Base-by-base conservation (phyloP, 129 eudicot genomes). In the Silybum marianum region DNA sequence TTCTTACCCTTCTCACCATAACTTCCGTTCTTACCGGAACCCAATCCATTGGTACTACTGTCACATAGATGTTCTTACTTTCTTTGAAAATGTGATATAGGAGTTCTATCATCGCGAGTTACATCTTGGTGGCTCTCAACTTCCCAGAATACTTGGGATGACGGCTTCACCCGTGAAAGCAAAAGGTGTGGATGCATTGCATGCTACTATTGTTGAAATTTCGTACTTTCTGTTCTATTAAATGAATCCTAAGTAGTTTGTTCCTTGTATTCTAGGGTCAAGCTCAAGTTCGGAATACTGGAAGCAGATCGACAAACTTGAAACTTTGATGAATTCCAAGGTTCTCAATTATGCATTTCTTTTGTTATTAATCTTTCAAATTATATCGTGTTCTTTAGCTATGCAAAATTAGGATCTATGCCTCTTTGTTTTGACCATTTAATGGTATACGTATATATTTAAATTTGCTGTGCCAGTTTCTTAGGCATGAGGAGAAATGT, bases 161-260 rank as follows among this genome's bases (percentile, higher is more conserved):
- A 96, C 99, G 16, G 99, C 99, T 69, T 93, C 98, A 25, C 99
- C 93, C 40, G 86, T 96, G 24, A 91, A 96, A 85, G 89, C 98
- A 14, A 96, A 93, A 93, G 98, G 95, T 87, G 46, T 71, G 51
- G 73, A 79, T 46, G 34, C 38, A 25, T n/a, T n/a, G 60, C 4
- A 24, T 77, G 77, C 22, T 44, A 28, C 60, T 19, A 7, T 25
- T 25, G 16, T 39, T 23, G 40, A 71, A 32, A 71, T 30, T 24
- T 36, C 36, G 12, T 71, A 62, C 72, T 34, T 69, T 71, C 12
- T 22, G 32, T 30, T 18, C 13, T 69, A 13, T 46, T n/a, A 18
- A 23, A 14, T 62, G 51, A 71, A 68, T 48, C 42, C 58, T 77
- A 40, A 30, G 66, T 70, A 62, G 67, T 39, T 24, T 60, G 51